Base-by-base conservation (phyloP, 345 rosid genomes). In the Ailanthus altissimus region DNA sequence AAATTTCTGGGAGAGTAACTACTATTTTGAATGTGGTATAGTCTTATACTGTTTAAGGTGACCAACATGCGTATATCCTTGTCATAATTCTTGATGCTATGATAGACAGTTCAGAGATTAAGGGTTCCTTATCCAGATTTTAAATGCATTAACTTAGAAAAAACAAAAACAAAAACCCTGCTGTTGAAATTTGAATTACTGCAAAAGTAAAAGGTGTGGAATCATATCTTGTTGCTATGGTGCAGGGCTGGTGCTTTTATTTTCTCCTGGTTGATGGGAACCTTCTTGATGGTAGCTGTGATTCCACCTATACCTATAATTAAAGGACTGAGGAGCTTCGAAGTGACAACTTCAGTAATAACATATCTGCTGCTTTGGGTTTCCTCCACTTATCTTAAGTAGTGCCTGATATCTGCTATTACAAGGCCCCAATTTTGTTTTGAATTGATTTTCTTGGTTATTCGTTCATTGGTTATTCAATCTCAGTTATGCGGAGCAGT, bases 251-350 rank as follows among this genome's bases (percentile, higher is more conserved):
- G 93, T 83, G 85, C 92, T 77, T 93, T 93, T 84, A 80, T 84
- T 75, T 81, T 91, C 78, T 91, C 98, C 46, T 96, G 99, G 99
- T 83, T 93, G 79, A 50, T 96, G 64, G 99, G 89, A 70, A 96
- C 99, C 46, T 93, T 92, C 94, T 91, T 96, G 87, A 92, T 93
- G 99, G 97, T 93, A 46, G 83, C 97, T 73, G 88, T 89, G 78
- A 79, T 93, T 76, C 99, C 99, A 7, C 96, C 99, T 18, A 75
- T 93, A 76, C 94, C 99, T 18, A 75, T 96, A 76, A 84, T 92
- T 70, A 96, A 86, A 87, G 99, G 97, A 69, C 78, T 80, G 16
- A 87, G 98, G 84, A 85, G 91, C 81, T 96, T 96, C 61, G 97
- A 93, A 85, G 94, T 91, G 77, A 89, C 87, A 50, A 90, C 97